Conservation (phyloP, 2,329 filamentous ascomycete genomes). For the Aaosphaeria pasadenensis region DNA sequence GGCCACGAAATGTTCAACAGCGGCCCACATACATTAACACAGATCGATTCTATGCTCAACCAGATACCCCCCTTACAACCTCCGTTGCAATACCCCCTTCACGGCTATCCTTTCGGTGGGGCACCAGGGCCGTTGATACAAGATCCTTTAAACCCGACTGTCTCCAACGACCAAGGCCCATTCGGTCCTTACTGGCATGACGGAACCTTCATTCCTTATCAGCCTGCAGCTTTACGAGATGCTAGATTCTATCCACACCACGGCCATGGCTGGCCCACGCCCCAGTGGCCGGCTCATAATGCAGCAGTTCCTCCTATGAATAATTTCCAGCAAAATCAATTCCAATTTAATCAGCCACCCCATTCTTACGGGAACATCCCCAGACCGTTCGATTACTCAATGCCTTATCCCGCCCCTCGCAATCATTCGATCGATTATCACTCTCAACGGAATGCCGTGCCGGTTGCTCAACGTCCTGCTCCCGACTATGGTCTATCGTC, state of each 20-base stretch:
- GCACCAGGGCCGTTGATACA: slow-evolving; percentile 33
- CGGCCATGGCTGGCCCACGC: slow-evolving; percentile 27
- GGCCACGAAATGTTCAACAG: slow-evolving; percentile 37
- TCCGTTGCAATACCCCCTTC: slow-evolving; percentile 51
- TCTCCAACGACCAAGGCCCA: slow-evolving; percentile 40
- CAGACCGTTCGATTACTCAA: slow-evolving; percentile 20
- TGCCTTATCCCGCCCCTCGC: slow-evolving; percentile 21
- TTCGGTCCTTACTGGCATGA: slow-evolving; percentile 43
- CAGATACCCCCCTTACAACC: slow-evolving; percentile 57
- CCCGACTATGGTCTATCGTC: slow-evolving; percentile 19
- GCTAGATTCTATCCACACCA: slow-evolving; percentile 34
- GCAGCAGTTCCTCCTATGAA: slow-evolving; percentile 20
- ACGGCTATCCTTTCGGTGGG: slow-evolving; percentile 29
- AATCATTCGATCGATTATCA: slow-evolving; percentile 26
- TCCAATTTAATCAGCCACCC: slow-evolving; percentile 22
- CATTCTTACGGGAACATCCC: slow-evolving; percentile 19
- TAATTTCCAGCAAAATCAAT: slow-evolving; percentile 23
- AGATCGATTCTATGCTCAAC: slow-evolving; percentile 61
- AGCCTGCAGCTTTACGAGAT: slow-evolving; percentile 39
- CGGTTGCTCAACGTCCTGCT: slow-evolving; percentile 17
- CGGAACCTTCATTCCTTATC: slow-evolving; percentile 39
- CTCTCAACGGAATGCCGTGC: slow-evolving; percentile 15
- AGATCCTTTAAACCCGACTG: slow-evolving; percentile 35
- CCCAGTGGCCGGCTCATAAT: slow-evolving; percentile 26
- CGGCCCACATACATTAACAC: slow-evolving; percentile 46